Base-by-base conservation (phyloP, 495 filamentous ascomycete species). In the Ascobolus immersus region DNA sequence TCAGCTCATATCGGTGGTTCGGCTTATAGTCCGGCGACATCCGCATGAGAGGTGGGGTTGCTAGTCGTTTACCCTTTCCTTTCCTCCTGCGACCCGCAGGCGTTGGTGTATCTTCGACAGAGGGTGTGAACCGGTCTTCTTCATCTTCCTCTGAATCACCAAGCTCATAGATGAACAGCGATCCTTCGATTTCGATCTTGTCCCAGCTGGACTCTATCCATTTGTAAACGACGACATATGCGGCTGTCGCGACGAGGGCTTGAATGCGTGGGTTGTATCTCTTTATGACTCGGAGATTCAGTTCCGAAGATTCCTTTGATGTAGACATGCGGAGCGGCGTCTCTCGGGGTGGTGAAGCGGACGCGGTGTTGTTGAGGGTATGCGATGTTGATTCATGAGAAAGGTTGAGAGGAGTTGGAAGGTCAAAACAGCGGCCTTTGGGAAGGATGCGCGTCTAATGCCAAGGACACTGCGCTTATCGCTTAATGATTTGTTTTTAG, bases 1-100 rank as follows among this genome's bases (percentile, higher is more conserved):
- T 39, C 8, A 56, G 41, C 18, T 39, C 41, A 34, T 47, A 50
- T 49, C 38, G 2, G 30, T n/a, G 71, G 52, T 65, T 62, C 35
- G 67, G 62, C 40, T 58, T 58, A 21, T 65, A 65, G 38, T 75
- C 57, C 14, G 79, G 60, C 32, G 63, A 63, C 45, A 64, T 69
- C 53, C 80, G 67, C n/a, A 46, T 77, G 71, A 50, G 57, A 59
- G 42, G 72, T 50, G 55, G n/a, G n/a, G n/a, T n/a, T n/a, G n/a
- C n/a, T n/a, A n/a, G n/a, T 84, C 67, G 64, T 25, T n/a, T 7
- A 7, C 22, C 7, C 22, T 7, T 25, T n/a, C 22, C n/a, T 25
- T 25, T 25, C n/a, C 7, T 7, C 7, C 22, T n/a, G 22, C 7
- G 7, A n/a, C 22, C 22, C 22, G 22, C 22, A n/a, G 7, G 7